Evolutionary conservation across 306 rosid species (phyloP).

Genomic region (Fagus crenata): DNA sequence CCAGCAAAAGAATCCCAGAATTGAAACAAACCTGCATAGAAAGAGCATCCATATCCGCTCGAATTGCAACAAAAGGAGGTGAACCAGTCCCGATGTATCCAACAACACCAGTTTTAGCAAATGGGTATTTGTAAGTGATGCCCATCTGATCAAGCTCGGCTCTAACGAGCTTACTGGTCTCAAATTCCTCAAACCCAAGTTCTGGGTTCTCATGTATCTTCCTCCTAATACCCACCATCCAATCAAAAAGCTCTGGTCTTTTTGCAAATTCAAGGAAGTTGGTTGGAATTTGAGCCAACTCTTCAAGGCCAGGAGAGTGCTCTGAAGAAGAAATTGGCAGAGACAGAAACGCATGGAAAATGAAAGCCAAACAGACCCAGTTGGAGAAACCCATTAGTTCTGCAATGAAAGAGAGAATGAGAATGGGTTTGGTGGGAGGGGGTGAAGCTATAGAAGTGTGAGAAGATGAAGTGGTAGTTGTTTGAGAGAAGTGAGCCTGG

Average conservation of each 20-base stretch:
- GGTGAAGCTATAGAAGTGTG: not conserved
- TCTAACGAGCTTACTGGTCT: constrained; percentile 75
- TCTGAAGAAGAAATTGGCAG: constrained; percentile 38
- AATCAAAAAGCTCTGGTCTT: constrained; percentile 49
- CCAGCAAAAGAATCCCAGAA: not conserved
- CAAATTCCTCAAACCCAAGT: constrained; percentile 69
- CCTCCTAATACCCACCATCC: constrained; percentile 69
- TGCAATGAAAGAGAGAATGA: not conserved
- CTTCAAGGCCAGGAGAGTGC: constrained; percentile 32
- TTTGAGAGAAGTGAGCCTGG: not conserved
- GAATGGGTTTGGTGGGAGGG: not conserved
- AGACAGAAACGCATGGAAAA: constrained; percentile 13
- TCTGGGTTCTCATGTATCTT: constrained; percentile 84
- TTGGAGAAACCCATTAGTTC: constrained; percentile 24
- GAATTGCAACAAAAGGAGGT: constrained; percentile 79
- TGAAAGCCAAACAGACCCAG: constrained; percentile 15
- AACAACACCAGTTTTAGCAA: constrained; percentile 73
- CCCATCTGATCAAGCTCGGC: constrained; percentile 60
- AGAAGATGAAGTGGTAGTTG: not conserved
- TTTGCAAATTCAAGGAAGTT: constrained; percentile 50
- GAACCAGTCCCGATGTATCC: constrained; percentile 65
- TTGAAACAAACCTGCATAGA: constrained; percentile 54
- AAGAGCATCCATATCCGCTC: constrained; percentile 97
- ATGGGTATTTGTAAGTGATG: constrained; percentile 55
- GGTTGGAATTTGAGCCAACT: constrained; percentile 34